These are phyloP conservation scores for Alternaria alternata DNA, from an alignment of 2,329 filamentous ascomycete genomes.

Conservation along the genomic window DNA sequence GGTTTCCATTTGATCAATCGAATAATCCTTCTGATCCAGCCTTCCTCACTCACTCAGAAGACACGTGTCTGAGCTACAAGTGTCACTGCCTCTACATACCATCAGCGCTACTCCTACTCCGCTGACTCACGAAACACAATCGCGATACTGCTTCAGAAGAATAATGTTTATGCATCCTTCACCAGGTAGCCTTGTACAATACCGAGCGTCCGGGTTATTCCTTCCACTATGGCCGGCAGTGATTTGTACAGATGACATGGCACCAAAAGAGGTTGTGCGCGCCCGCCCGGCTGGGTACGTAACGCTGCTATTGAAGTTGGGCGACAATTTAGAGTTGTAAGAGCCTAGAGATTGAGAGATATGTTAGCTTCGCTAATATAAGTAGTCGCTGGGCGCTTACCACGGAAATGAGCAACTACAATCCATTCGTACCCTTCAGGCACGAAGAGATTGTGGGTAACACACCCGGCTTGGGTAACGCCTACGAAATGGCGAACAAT, in stretches of 20 bases:
- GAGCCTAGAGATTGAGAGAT: neutral
- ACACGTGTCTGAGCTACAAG: neutral
- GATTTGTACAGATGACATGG: conserved; percentile 30
- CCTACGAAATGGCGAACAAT: conserved; percentile 13
- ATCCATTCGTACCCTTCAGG: conserved; percentile 14
- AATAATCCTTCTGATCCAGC: neutral
- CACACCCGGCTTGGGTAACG: conserved; percentile 20
- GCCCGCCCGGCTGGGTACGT: conserved; percentile 21
- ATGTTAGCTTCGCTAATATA: neutral
- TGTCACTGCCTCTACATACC: neutral
- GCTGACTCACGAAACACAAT: neutral
- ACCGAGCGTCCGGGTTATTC: conserved; percentile 3
- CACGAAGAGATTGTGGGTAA: neutral
- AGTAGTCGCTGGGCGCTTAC: conserved; percentile 32
- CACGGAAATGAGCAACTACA: conserved; percentile 22
- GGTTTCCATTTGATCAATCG: neutral
- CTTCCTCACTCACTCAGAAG: neutral
- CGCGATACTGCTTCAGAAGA: neutral
- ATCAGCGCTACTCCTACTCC: neutral
- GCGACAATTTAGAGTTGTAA: conserved; percentile 22
- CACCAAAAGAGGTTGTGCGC: conserved; percentile 11
- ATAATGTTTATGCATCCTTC: neutral
- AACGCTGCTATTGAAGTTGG: conserved; percentile 26
- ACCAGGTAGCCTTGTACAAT: conserved; percentile 22
- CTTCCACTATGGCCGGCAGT: conserved; percentile 29